Evolutionary conservation across 1,139 yeast genomes (phyloP).

Genomic region (Groenewaldozyma sp.): DNA sequence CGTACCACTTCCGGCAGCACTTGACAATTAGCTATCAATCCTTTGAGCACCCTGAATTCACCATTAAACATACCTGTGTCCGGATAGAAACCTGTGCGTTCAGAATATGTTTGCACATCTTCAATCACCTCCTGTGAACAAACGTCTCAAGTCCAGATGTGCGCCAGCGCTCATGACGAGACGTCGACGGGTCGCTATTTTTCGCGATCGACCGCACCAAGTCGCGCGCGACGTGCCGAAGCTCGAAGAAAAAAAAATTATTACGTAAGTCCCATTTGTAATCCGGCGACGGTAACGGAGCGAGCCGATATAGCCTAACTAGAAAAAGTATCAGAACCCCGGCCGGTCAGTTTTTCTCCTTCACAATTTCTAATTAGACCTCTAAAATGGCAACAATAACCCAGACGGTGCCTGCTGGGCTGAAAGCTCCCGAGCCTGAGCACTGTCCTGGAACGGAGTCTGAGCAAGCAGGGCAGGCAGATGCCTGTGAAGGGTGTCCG

Average conservation of each 20-base stretch:
- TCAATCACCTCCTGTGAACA: too few species aligned
- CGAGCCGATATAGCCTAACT: too few species aligned
- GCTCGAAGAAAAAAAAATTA: too few species aligned
- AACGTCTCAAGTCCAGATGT: too few species aligned
- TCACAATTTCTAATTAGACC: too few species aligned
- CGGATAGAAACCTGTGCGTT: constrained; percentile 33
- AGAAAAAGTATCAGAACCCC: too few species aligned
- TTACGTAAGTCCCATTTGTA: too few species aligned
- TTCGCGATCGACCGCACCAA: too few species aligned
- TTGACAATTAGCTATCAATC: constrained; percentile 2
- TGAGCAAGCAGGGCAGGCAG: constrained; percentile 85
- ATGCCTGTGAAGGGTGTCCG: constrained; percentile 92
- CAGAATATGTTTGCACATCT: constrained; percentile 30
- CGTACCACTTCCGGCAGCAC: constrained; percentile 31
- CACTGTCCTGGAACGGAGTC: constrained; percentile 99
- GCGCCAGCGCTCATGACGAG: too few species aligned
- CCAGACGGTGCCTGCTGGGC: constrained; percentile 6
- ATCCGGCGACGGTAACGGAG: background rate
- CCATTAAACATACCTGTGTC: constrained; percentile 20
- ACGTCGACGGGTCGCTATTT: too few species aligned
- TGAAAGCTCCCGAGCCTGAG: constrained; percentile 53
- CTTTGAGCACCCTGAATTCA: background rate
- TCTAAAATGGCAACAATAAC: constrained; percentile 10
- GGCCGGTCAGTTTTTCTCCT: too few species aligned
- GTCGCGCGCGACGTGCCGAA: too few species aligned